A percentile compares a stretch with the other conserved stretches of the same genome.
Conservation (phyloP, 257 asterid genomes). For the Rubia yunnanensis region DNA sequence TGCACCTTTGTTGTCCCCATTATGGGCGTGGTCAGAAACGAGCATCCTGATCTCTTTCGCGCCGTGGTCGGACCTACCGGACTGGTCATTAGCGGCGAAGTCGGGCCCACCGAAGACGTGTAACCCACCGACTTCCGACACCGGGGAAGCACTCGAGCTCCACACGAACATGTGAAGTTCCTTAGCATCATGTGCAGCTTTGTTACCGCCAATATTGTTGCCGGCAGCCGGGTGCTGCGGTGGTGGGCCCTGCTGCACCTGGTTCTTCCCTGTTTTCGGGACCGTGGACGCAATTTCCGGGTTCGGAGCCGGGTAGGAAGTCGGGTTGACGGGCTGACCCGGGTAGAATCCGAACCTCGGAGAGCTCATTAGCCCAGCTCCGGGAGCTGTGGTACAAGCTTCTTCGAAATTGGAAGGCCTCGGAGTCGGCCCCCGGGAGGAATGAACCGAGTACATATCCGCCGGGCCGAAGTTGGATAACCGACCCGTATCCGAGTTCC, state of each 20-base stretch:
- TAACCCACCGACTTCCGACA: slow-evolving; percentile 57
- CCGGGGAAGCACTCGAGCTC: slow-evolving; percentile 97
- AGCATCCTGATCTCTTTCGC: slow-evolving; percentile 87
- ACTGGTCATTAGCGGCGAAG: slow-evolving; percentile 47
- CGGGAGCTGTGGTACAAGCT: slow-evolving; percentile 42
- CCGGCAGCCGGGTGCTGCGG: slow-evolving; percentile 20
- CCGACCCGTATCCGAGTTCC: slow-evolving; percentile 65
- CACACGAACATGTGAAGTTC: slow-evolving; percentile 98
- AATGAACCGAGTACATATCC: slow-evolving; percentile 80
- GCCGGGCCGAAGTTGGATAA: slow-evolving; percentile 58
- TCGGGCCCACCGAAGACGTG: slow-evolving; percentile 44
- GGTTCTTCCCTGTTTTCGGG: slow-evolving; percentile 35
- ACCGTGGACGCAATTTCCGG: slow-evolving; percentile 66
- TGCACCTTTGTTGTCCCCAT: slow-evolving; percentile 72
- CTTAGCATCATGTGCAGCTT: slow-evolving; percentile 61
- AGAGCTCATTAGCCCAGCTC: slow-evolving; percentile 35
- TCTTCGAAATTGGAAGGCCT: slow-evolving; percentile 90
- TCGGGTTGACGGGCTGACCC: slow-evolving; percentile 28
- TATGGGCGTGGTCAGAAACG: slow-evolving; percentile 73
- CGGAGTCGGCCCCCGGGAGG: slow-evolving; percentile 89
- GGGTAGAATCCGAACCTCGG: slow-evolving; percentile 73
- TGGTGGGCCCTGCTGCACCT: slow-evolving; percentile 12
- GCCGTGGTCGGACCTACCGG: slow-evolving; percentile 82
- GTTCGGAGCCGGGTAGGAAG: slow-evolving; percentile 85
- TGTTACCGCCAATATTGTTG: slow-evolving; percentile 5